Percentiles rank a stretch among this genome's conserved stretches.
Conservation (phyloP, 257 asterid species). For the Solanum pennellii region DNA sequence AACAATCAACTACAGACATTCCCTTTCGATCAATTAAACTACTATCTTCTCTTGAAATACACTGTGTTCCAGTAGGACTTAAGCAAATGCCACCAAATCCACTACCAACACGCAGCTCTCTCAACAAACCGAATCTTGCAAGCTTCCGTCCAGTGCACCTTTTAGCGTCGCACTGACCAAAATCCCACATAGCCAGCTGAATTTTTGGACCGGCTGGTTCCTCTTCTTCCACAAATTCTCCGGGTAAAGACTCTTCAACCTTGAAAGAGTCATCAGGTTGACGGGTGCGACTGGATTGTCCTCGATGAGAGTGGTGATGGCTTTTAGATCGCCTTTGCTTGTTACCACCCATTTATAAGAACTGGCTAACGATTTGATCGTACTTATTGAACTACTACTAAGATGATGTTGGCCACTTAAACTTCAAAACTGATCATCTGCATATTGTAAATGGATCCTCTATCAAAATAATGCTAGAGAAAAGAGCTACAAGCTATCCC, state of each 20-base stretch:
- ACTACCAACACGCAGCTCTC: constrained; percentile 71
- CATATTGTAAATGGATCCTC: neutral
- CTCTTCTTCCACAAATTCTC: constrained; percentile 28
- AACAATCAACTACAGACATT: constrained; percentile 92
- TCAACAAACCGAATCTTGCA: constrained; percentile 84
- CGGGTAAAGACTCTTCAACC: constrained; percentile 59
- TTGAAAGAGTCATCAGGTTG: constrained; percentile 31
- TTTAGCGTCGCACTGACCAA: constrained; percentile 95
- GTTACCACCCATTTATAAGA: constrained; percentile 47
- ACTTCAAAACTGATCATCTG: neutral
- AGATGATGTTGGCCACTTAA: neutral
- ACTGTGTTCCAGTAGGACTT: constrained; percentile 88
- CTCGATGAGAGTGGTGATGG: constrained; percentile 33
- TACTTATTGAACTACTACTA: neutral
- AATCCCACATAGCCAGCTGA: constrained; percentile 99
- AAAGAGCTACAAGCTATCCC: neutral
- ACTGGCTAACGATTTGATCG: neutral
- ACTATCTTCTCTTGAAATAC: constrained; percentile 85
- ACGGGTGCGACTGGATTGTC: constrained; percentile 20
- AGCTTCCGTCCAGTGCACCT: constrained; percentile 98
- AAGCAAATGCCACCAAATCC: constrained; percentile 88
- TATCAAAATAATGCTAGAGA: neutral
- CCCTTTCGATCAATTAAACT: constrained; percentile 65
- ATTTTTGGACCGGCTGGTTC: constrained; percentile 37
- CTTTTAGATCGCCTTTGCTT: constrained; percentile 63